Evolutionary conservation across 2,329 filamentous ascomycete species (phyloP), one percentile per base, ranked within the genome.

Genomic region (Penicillium sp.): DNA sequence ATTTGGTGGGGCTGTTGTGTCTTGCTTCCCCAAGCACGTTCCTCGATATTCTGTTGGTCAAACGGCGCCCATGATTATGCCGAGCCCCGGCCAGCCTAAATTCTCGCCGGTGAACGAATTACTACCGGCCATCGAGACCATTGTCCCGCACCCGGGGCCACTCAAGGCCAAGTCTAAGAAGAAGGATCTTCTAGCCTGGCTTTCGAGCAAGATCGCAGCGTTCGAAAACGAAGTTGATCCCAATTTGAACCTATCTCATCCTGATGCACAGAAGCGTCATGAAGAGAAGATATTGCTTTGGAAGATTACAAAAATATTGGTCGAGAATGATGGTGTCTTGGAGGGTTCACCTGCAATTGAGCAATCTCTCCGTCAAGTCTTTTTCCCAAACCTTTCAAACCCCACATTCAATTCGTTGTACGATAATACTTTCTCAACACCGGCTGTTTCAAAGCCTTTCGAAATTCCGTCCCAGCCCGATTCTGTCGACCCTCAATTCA

Each of bases 141-240:
- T 93, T 33, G 77, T 80, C 13, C 88, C 83, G 53, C 97, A 97
- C 57, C 93, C 93, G 0, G 93, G 93, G 0, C 93, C 94, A 3
- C 71, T 98, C 18, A 89, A 85, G 64, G 78, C 82, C 27, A 97
- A 96, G 61, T 81, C 83, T 1, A 97, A 95, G 74, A 98, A 98
- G 75, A 98, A 97, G 71, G 91, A 98, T 39, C 79, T 88, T 0
- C 55, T 90, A 29, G 67, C 80, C 2, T 98, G 94, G 93, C 73
- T 98, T 30, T 78, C 76, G 4, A 72, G 77, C 43, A 87, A 84
- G 36, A 91, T 97, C 40, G 83, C 87, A 25, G 71, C 71, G 1
- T 68, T 96, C 23, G 87, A 94, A 59, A 78, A 74, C 29, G 62
- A 35, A 60, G 67, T 21, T 50, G 66, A 35, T 3, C 65, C 74